phyloP scores from a whole-genome alignment of 345 rosid species.

The Boechera divaricarpa region DNA sequence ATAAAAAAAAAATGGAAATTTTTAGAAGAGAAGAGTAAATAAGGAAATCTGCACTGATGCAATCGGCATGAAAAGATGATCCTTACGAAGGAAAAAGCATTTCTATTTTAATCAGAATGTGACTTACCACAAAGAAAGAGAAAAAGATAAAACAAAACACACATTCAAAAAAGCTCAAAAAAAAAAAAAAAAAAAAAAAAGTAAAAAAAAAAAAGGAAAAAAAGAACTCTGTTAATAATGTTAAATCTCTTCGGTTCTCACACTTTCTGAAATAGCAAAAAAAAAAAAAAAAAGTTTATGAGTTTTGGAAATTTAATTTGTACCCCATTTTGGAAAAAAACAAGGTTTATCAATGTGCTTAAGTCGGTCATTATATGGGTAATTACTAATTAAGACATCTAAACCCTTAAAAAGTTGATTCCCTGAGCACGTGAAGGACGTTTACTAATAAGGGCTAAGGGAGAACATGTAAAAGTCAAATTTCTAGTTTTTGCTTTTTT shows the following conservation, averaged over 20 bases:
- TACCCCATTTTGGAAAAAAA: neutral
- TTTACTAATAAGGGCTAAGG: conserved; percentile 27
- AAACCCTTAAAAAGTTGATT: conserved; percentile 28
- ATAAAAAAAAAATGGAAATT: conserved; percentile 1
- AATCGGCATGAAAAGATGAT: conserved; percentile 48
- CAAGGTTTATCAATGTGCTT: conserved; percentile 12
- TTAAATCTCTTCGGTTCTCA: conserved; percentile 6
- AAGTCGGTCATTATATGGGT: conserved; percentile 14
- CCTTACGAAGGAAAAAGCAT: conserved; percentile 42
- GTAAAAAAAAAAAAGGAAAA: neutral
- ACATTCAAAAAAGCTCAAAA: conserved; percentile 6
- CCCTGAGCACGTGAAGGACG: conserved; percentile 41
- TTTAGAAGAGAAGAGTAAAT: conserved; percentile 27
- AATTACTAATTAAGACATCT: conserved; percentile 20
- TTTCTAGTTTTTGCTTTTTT: neutral
- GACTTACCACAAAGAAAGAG: conserved; percentile 33
- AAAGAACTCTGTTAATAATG: conserved; percentile 4
- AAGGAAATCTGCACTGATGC: conserved; percentile 37
- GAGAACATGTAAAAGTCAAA: conserved; percentile 34
- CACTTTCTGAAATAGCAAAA: conserved; percentile 23
- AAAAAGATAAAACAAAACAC: conserved; percentile 9
- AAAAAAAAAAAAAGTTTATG: neutral
- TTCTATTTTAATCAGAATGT: conserved; percentile 44
- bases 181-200: neutral
- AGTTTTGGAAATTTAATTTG: neutral